These are phyloP conservation scores for Scutellaria minor DNA, from an alignment of 257 asterid species.

Conservation along the genomic window DNA sequence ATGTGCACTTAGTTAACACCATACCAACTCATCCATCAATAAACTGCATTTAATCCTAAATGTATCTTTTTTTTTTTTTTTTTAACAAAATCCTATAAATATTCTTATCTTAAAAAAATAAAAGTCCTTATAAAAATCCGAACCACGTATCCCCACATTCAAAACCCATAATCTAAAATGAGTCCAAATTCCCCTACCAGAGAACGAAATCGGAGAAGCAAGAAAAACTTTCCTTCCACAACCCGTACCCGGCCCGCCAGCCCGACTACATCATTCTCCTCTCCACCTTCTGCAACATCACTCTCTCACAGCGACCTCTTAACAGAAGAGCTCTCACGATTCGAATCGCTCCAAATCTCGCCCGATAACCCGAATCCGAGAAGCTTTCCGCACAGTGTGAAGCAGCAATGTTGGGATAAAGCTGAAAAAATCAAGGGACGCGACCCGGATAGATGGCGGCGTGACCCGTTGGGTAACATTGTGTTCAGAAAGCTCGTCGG, in stretches of 20 bases:
- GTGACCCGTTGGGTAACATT: conserved; percentile 77
- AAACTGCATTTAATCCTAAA: too few species aligned
- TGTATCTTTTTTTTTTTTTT: too few species aligned
- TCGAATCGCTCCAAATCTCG: conserved; percentile 49
- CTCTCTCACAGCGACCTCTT: conserved; percentile 49
- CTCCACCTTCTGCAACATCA: conserved; percentile 58
- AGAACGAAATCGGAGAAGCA: conserved; percentile 25
- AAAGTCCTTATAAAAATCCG: neutral
- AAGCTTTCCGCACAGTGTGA: conserved; percentile 81
- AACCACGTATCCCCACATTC: neutral
- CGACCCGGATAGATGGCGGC: conserved; percentile 93
- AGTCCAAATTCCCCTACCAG: conserved; percentile 36
- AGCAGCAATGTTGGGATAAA: conserved; percentile 94
- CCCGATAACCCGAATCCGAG: conserved; percentile 68
- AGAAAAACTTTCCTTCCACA: conserved; percentile 46
- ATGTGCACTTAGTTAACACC: too few species aligned
- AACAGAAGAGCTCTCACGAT: conserved; percentile 55
- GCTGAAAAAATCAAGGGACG: conserved; percentile 90
- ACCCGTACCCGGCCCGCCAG: conserved; percentile 49
- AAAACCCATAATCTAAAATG: conserved; percentile 34
- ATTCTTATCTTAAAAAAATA: too few species aligned
- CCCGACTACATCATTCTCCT: conserved; percentile 41
- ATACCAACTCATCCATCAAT: too few species aligned
- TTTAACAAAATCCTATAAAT: too few species aligned
- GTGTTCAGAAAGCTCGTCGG: conserved; percentile 93